These are phyloP conservation scores for Agrocybe praecox DNA, from an alignment of 768 basidiomycete genomes.

Conservation along the genomic window DNA sequence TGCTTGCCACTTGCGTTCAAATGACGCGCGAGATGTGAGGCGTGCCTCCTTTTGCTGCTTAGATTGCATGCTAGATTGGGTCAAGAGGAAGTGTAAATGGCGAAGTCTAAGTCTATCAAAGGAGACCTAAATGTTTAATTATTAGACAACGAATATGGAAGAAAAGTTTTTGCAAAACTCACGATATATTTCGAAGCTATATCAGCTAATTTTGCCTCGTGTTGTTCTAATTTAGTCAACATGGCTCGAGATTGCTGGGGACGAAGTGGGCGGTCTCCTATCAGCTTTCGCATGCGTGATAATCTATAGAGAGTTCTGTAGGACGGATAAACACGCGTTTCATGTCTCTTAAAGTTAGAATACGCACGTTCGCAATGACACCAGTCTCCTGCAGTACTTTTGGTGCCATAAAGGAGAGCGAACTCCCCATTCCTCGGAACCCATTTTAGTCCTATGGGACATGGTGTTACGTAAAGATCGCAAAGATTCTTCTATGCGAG, in stretches of 20 bases:
- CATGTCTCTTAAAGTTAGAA: not conserved
- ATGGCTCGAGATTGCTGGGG: conserved; percentile 28
- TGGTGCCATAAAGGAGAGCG: conserved; percentile 33
- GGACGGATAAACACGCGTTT: conserved; percentile 7
- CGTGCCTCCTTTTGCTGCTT: conserved; percentile 24
- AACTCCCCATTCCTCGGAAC: conserved; percentile 33
- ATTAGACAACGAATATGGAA: not conserved
- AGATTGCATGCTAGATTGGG: conserved; percentile 30
- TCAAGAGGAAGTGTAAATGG: conserved; percentile 32
- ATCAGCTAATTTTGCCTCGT: conserved; percentile 39
- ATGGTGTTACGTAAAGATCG: conserved; percentile 23
- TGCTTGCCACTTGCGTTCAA: conserved; percentile 33
- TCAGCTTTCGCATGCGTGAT: conserved; percentile 23
- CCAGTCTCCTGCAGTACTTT: conserved; percentile 31
- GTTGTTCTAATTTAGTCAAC: conserved; percentile 37
- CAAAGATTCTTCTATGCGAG: conserved; percentile 28
- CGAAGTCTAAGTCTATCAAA: conserved; percentile 36
- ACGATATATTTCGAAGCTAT: conserved; percentile 38
- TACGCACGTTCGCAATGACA: conserved; percentile 36
- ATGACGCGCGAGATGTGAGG: conserved; percentile 29
- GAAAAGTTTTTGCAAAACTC: conserved; percentile 10
- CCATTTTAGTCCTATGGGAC: conserved; percentile 25
- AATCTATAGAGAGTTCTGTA: conserved; percentile 33
- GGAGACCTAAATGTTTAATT: conserved; percentile 22
- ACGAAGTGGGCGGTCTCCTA: conserved; percentile 28